Evolutionary conservation across 2,329 filamentous ascomycete species (phyloP), one percentile per base, ranked within the genome.

Genomic region (Neonectria sp.): DNA sequence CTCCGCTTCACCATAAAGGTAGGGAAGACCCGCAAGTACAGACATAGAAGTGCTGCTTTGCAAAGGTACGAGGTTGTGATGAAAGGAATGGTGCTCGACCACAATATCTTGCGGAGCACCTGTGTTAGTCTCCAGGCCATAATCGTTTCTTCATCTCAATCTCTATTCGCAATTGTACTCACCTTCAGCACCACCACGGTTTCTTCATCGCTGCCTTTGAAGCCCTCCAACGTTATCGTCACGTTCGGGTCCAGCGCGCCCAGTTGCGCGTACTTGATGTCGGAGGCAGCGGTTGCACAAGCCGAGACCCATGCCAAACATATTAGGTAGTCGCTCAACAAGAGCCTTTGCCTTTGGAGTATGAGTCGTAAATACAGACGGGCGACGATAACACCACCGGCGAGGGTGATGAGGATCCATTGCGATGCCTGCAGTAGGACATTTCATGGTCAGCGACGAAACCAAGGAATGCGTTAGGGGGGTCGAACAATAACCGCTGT

Each of bases 21-120:
- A 2, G 46, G 46, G 25, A 49, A 49, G 6, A 49, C 46, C 6
- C 73, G 71, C 0, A 70, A 4, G 11, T 73, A 73, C 0, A 72
- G 69, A 0, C 63, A 62, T 1, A 73, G 49, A 0, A 73, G 57
- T 1, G 67, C 71, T 25, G 37, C 71, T 3, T 73, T 73, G 25
- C 67, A 72, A 0, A 73, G 11, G n/a, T 73, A 73, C 1, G 73
- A 49, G 0, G 71, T 73, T 0, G 69, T 72, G 7, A 67, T 72
- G 6, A 72, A 73, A 0, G 71, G 71, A 6, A 73, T 68, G 0
- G 55, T 61, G 3, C 17, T 21, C 1, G 53, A 59, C 1, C 68
- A 73, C 0, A 73, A 65, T 8, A 73, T 21, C 69, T 73, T 40
- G 6, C 37, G 15, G 24, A 6, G 3, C 40, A 4, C 4, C 6